Conservation (phyloP, 2,329 filamentous ascomycete species). For the Orbilia brochopaga region DNA sequence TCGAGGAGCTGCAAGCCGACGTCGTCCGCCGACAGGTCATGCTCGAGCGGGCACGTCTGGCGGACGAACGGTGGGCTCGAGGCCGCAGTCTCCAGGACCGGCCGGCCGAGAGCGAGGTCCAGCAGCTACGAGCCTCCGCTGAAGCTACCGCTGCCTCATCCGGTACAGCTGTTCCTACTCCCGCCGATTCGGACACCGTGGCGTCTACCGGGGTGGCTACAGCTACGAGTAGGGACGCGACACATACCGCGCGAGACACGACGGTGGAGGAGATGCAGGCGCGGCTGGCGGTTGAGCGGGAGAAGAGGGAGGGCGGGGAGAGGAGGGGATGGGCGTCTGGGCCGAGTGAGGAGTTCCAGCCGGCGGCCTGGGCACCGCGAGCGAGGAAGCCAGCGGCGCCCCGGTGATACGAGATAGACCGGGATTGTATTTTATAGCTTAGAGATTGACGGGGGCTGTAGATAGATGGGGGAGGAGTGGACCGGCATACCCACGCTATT, state of each 20-base stretch:
- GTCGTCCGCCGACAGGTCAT: slow-evolving; percentile 62
- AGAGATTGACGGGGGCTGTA: too few species aligned
- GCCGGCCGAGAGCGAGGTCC: slow-evolving; percentile 25
- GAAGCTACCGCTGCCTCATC: slow-evolving; percentile 16
- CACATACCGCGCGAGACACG: slow-evolving; percentile 10
- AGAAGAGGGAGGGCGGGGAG: slow-evolving; percentile 22
- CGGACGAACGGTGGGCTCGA: slow-evolving; percentile 69
- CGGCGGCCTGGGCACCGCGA: slow-evolving; percentile 26
- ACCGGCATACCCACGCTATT: too few species aligned
- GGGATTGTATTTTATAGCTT: too few species aligned
- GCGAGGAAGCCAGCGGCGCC: not conserved
- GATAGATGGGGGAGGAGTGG: too few species aligned
- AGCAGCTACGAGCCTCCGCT: slow-evolving; percentile 18
- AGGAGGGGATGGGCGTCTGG: slow-evolving; percentile 22
- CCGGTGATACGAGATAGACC: not conserved
- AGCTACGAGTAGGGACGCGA: not conserved
- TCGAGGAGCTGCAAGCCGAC: slow-evolving; percentile 66
- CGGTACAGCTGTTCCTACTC: slow-evolving; percentile 18
- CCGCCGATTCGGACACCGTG: too few species aligned
- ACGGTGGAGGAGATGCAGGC: slow-evolving; percentile 43
- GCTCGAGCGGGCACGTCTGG: slow-evolving; percentile 66
- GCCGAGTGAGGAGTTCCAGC: slow-evolving; percentile 41
- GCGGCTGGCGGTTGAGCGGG: slow-evolving; percentile 36
- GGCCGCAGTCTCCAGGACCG: slow-evolving; percentile 62
- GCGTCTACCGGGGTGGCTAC: not conserved